Conservation (phyloP, 2,329 filamentous ascomycete species). For the Colletotrichum eremochloae region DNA sequence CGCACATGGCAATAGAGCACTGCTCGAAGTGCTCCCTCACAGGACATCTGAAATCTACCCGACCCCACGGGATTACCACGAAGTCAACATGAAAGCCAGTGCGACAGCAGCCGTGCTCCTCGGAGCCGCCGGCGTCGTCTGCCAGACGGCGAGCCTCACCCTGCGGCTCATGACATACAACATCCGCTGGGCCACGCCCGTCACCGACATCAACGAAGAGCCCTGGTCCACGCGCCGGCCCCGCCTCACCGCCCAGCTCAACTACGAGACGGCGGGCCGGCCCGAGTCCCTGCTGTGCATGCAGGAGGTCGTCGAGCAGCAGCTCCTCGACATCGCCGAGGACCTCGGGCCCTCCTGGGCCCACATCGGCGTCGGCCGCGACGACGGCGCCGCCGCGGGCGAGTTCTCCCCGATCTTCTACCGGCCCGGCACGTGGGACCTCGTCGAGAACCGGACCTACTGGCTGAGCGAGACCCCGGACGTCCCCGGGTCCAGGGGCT, state of each 20-base stretch:
- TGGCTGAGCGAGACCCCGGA: conserved; percentile 74
- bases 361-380: conserved; percentile 68
- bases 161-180: conserved; percentile 62
- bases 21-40: background rate
- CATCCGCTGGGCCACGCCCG: conserved; percentile 61
- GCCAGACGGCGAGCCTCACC: conserved; percentile 31
- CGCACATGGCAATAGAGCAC: background rate
- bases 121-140: conserved; percentile 1
- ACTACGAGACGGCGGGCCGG: conserved; percentile 51
- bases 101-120: background rate
- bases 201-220: conserved; percentile 55
- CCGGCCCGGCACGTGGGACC: conserved; percentile 63
- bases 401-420: conserved; percentile 81
- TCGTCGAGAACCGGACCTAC: conserved; percentile 65
- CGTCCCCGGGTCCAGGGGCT: conserved; percentile 68
- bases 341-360: conserved; percentile 61
- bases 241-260: conserved; percentile 54
- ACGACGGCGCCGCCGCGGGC: conserved; percentile 70
- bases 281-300: conserved; percentile 58
- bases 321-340: conserved; percentile 57
- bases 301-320: conserved; percentile 62
- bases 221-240: conserved; percentile 56
- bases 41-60: background rate
- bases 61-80: background rate
- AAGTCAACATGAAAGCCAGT: background rate